Conservation (phyloP, 495 filamentous ascomycete genomes). For the Neurospora sp. region DNA sequence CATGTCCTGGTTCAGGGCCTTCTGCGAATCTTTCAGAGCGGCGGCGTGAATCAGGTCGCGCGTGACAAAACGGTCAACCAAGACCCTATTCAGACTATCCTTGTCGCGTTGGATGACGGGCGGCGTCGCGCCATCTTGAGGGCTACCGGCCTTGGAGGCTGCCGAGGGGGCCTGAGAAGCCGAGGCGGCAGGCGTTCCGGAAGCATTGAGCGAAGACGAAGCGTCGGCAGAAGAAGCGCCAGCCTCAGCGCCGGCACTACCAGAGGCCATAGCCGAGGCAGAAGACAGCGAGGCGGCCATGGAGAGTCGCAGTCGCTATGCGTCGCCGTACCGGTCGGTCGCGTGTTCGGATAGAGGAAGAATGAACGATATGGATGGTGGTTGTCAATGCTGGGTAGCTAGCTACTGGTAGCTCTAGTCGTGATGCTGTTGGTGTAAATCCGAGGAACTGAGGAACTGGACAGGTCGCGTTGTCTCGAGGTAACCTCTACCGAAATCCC, state of each 20-base stretch:
- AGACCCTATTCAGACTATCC: slow-evolving; percentile 42
- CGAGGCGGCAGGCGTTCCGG: slow-evolving; percentile 10
- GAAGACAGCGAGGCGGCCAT: slow-evolving; percentile 24
- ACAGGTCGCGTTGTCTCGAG: background rate
- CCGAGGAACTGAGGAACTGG: background rate
- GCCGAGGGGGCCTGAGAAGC: slow-evolving; percentile 18
- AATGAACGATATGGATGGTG: background rate
- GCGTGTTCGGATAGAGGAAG: background rate
- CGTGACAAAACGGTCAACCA: slow-evolving; percentile 67
- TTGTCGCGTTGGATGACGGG: slow-evolving; percentile 31
- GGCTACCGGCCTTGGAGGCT: slow-evolving; percentile 24
- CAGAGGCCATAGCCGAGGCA: slow-evolving; percentile 7
- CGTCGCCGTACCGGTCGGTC: background rate
- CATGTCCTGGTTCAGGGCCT: slow-evolving; percentile 28
- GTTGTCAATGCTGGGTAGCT: background rate
- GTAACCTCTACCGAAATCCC: background rate
- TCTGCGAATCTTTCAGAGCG: slow-evolving; percentile 41
- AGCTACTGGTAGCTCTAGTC: background rate
- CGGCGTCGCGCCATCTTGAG: slow-evolving; percentile 13
- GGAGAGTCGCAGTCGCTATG: background rate
- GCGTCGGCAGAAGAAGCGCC: slow-evolving; percentile 4
- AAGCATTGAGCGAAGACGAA: slow-evolving; percentile 8
- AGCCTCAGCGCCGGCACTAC: slow-evolving; percentile 4
- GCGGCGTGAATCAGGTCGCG: slow-evolving; percentile 65
- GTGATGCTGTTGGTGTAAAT: background rate